Base-by-base conservation (phyloP, 2,329 filamentous ascomycete genomes). In the Pestalotiopsis sp. region DNA sequence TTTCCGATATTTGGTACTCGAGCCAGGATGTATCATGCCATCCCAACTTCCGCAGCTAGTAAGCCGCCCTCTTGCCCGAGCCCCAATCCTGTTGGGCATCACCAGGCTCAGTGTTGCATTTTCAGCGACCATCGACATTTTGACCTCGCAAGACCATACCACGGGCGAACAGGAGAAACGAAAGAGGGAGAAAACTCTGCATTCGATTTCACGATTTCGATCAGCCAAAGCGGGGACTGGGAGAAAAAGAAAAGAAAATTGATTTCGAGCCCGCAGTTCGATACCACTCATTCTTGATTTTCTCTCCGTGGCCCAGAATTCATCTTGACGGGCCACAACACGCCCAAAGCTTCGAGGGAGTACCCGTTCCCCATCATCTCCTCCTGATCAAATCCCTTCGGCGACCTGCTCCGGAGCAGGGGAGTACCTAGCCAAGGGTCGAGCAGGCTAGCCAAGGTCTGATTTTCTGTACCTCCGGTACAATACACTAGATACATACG, bases 301-400 rank as follows among this genome's bases (percentile, higher is more conserved):
- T 20, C 26, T 10, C 13, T 39, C 56, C n/a, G 17, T 17, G n/a
- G n/a, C 58, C 58, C 26, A n/a, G 58, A 61, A 39, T n/a, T 35
- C 26, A 35, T 35, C 26, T 35, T 39, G 20, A 61, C 17, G 35
- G 58, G 30, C 58, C 58, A 61, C 52, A 48, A 10, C 38, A 38
- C 11, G 38, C 17, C 20, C 60, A 52, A 40, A 44, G 60, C 60
- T 63, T 39, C 60, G 35, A 65, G 62, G 62, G 62, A 65, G n/a
- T 55, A 22, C 62, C 62, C 62, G 62, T 61, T 65, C 61, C 17
- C 61, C 40, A 65, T 35, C 30, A 35, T 65, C 62, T 65, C 62
- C 40, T 55, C 62, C 30, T 65, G 44, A 52, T n/a, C 44, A 44
- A 65, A 65, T 55, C 62, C 52, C 62, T 65, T 65, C 62, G 62